phyloP scores from a whole-genome alignment of 495 filamentous ascomycete genomes.

The Neurospora sp. region DNA sequence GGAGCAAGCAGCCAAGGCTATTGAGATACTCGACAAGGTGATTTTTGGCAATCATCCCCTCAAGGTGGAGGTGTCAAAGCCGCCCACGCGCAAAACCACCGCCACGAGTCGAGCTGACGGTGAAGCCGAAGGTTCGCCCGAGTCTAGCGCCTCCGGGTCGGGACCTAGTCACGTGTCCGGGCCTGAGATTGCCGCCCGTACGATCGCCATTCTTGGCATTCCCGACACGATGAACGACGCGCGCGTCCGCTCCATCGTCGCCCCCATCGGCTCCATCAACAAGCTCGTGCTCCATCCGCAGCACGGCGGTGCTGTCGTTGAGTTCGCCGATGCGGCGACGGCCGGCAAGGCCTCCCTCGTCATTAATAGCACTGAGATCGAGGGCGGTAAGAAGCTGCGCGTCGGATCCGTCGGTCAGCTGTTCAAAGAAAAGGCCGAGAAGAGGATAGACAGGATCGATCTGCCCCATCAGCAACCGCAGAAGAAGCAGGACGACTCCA shows the following conservation, averaged over 20 bases:
- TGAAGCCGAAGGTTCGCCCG: constrained; percentile 22
- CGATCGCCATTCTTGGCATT: constrained; percentile 53
- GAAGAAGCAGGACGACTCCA: constrained; percentile 20
- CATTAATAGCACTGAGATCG: constrained; percentile 62
- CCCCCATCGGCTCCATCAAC: constrained; percentile 51
- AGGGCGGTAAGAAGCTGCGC: constrained; percentile 49
- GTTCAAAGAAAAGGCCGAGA: constrained; percentile 48
- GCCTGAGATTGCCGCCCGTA: constrained; percentile 37
- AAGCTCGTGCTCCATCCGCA: constrained; percentile 62
- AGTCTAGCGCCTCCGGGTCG: neutral
- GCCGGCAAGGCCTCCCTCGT: constrained; percentile 66
- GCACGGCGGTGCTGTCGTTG: constrained; percentile 79
- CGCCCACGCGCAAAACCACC: constrained; percentile 32
- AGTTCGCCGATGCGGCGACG: constrained; percentile 58
- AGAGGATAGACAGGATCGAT: constrained; percentile 38
- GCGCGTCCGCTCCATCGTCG: constrained; percentile 54
- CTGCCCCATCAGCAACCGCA: constrained; percentile 18
- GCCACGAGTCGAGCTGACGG: constrained; percentile 22
- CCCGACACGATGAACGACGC: constrained; percentile 64
- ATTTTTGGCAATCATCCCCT: constrained; percentile 59
- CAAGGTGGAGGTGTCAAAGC: constrained; percentile 51
- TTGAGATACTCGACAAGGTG: constrained; percentile 59
- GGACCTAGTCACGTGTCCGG: neutral
- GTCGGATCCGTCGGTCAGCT: constrained; percentile 63
- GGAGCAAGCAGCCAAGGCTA: constrained; percentile 56